Base-by-base conservation (phyloP, 176 grass and related monocot genomes). In the Ampelocalamus luodianensis region DNA sequence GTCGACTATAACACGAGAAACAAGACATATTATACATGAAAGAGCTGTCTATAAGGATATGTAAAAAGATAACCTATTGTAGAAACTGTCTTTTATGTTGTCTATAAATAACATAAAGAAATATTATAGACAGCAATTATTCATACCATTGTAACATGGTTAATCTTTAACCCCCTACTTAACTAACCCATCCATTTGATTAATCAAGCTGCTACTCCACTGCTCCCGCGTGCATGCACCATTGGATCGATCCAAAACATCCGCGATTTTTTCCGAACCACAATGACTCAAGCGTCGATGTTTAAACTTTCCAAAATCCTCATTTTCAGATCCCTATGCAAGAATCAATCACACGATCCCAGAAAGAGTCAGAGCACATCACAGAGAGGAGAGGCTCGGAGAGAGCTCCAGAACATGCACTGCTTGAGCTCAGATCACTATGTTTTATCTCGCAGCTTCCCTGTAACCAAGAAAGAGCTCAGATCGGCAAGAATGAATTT, bases 401-500 rank as follows among this genome's bases (percentile, higher is more conserved):
- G 72, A 18, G 56, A 36, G 43, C 4, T 20, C 13, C 49, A 44
- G 51, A 73, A 73, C 58, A 74, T 63, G 40, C 55, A 62, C 69
- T n/a, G 46, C 7, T n/a, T 12, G 2, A 77, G 72, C 45, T 74
- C 72, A 40, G 34, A 76, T 84, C 58, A 84, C 60, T 11, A 76
- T 67, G 61, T 62, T 63, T 44, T 1, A 44, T 9, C 43, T 45
- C 3, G 43, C 10, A 26, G 4, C 40, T 69, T 85, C n/a, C 42
- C 39, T 60, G 4, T 12, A 27, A 62, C 62, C 74, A 61, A 86
- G 51, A 50, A 12, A 15, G 32, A 23, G 22, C 4, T 44, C 37
- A 16, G 20, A 60, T 61, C 22, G n/a, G 6, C n/a, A 26, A 62
- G 15, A 49, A 24, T 60, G 20, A 50, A 72, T n/a, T 72, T 10